Conservation (phyloP, 371 early-diverging fungal genomes). For the Coemansia sp. region DNA sequence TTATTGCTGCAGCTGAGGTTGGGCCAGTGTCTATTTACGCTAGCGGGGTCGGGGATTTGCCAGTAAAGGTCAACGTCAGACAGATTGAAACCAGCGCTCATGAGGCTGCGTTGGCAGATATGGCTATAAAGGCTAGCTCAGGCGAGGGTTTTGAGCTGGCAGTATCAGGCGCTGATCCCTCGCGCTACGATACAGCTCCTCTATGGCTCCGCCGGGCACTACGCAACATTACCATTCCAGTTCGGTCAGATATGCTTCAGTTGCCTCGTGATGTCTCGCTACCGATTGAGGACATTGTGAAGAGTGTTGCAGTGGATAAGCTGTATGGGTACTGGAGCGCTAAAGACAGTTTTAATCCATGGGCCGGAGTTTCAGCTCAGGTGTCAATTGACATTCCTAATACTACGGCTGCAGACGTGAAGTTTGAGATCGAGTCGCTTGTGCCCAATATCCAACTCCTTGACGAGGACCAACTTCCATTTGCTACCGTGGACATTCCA, state of each 20-base stretch:
- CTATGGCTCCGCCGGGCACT: constrained; percentile 35
- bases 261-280: constrained; percentile 5
- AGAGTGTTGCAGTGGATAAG: constrained; percentile 13
- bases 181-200: constrained; percentile 10
- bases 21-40: constrained; percentile 16
- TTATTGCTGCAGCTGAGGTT: constrained; percentile 15
- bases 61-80: constrained; percentile 11
- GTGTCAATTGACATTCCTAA: constrained; percentile 24
- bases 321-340: constrained; percentile 41
- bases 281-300: constrained; percentile 9
- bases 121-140: constrained; percentile 3
- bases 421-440: constrained; percentile 30
- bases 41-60: constrained; percentile 4
- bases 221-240: not conserved
- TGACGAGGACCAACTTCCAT: constrained; percentile 18
- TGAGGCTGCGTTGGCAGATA: constrained; percentile 23
- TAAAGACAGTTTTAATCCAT: constrained; percentile 28
- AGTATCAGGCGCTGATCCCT: constrained; percentile 18
- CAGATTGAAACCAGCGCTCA: constrained; percentile 13
- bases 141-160: constrained; percentile 9
- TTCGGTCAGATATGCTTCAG: not conserved
- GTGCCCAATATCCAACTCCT: constrained; percentile 20
- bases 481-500: constrained; percentile 19
- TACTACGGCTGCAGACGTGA: constrained; percentile 12
- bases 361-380: constrained; percentile 26